phyloP scores from a whole-genome alignment of 805 yeast genomes.

The Yamadazyma phyllophila region DNA sequence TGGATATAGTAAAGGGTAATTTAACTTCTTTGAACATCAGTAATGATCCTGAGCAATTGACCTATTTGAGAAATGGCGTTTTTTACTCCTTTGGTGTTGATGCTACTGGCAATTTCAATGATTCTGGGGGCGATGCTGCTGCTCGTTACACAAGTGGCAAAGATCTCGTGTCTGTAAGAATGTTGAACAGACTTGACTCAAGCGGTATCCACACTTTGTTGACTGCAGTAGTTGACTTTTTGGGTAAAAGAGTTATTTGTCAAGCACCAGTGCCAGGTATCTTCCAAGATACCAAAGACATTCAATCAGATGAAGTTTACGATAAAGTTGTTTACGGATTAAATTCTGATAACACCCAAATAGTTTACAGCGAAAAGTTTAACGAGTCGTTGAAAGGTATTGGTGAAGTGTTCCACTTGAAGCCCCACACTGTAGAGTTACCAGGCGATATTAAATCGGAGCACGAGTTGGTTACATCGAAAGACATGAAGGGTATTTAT shows the following conservation, averaged over 20 bases:
- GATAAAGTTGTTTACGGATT: slow-evolving; percentile 72
- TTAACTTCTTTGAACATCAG: slow-evolving; percentile 77
- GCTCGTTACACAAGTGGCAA: slow-evolving; percentile 76
- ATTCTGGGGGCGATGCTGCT: slow-evolving; percentile 79
- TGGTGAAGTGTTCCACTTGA: slow-evolving; percentile 76
- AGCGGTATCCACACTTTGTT: slow-evolving; percentile 59
- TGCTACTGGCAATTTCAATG: slow-evolving; percentile 60
- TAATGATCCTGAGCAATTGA: slow-evolving; percentile 58
- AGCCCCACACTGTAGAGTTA: slow-evolving; percentile 58
- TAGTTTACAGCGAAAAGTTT: slow-evolving; percentile 53
- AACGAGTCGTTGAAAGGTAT: slow-evolving; percentile 55
- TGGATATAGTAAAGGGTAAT: slow-evolving; percentile 71
- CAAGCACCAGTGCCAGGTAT: slow-evolving; percentile 97
- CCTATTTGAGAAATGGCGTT: slow-evolving; percentile 77
- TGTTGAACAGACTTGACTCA: slow-evolving; percentile 63
- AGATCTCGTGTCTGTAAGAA: slow-evolving; percentile 72
- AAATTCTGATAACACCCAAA: slow-evolving; percentile 54
- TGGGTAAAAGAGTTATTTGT: slow-evolving; percentile 84
- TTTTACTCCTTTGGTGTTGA: slow-evolving; percentile 78
- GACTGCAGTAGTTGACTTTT: slow-evolving; percentile 85
- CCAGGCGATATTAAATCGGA: slow-evolving; percentile 40
- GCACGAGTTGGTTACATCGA: slow-evolving; percentile 59
- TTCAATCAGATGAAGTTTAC: slow-evolving; percentile 36
- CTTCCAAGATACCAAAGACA: slow-evolving; percentile 45
- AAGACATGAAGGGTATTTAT: slow-evolving; percentile 78